Percentiles rank a stretch among this genome's conserved stretches.
Evolutionary conservation across 768 basidiomycete genomes (phyloP).

Genomic region (Auricularia cornea): DNA sequence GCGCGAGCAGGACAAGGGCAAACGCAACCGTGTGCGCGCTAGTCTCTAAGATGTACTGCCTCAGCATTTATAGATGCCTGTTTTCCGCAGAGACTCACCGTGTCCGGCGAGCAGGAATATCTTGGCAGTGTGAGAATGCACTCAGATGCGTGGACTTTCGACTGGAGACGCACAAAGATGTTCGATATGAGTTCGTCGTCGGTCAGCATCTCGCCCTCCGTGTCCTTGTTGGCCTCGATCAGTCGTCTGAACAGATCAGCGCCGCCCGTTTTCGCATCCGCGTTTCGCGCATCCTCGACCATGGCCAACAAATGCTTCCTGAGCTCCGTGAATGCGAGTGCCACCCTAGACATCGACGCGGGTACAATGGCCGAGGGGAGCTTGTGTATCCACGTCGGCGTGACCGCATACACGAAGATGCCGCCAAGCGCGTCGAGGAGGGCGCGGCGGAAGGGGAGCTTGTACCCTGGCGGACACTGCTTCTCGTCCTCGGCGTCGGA

Average conservation of each 20-base stretch:
- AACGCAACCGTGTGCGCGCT: conserved; percentile 39
- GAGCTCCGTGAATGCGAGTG: conserved; percentile 29
- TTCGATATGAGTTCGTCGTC: conserved; percentile 42
- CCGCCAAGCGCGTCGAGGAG: conserved; percentile 23
- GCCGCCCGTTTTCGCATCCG: conserved; percentile 10
- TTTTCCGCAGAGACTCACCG: conserved; percentile 22
- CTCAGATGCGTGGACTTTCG: too few species aligned
- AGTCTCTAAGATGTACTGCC: conserved; percentile 29
- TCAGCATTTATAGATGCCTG: background rate
- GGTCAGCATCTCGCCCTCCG: conserved; percentile 23
- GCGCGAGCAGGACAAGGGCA: conserved; percentile 35
- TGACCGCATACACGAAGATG: conserved; percentile 23
- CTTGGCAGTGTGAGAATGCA: conserved; percentile 16
- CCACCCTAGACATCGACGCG: conserved; percentile 20
- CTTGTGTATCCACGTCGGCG: conserved; percentile 22
- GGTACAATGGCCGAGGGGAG: conserved; percentile 30
- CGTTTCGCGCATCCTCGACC: conserved; percentile 26
- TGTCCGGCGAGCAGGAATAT: conserved; percentile 43
- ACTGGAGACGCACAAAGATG: conserved; percentile 38
- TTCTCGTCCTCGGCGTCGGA: conserved; percentile 14
- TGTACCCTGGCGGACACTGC: conserved; percentile 20
- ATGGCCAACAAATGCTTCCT: conserved; percentile 34
- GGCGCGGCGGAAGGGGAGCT: conserved; percentile 29
- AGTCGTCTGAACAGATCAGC: conserved; percentile 37
- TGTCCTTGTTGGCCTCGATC: conserved; percentile 38